Evolutionary conservation across 306 rosid genomes (phyloP).

Genomic region (Fragaria nilgerrensis): DNA sequence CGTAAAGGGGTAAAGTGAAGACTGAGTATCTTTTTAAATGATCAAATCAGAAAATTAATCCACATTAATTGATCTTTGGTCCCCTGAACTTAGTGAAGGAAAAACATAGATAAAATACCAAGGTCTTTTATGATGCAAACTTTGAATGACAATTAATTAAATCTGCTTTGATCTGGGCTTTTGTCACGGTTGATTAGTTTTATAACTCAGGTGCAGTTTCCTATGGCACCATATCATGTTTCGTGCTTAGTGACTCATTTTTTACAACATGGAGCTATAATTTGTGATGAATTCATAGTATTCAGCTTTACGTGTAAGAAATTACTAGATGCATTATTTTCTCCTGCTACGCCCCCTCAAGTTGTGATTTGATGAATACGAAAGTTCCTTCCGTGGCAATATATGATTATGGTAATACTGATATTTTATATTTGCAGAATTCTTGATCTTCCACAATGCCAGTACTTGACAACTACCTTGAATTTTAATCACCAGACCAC

Average conservation of each 20-base stretch:
- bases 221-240: background rate
- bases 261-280: background rate
- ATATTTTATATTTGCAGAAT: conserved; percentile 44
- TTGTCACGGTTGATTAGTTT: background rate
- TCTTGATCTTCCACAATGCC: conserved; percentile 71
- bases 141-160: background rate
- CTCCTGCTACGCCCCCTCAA: too few relatives aligned
- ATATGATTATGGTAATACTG: background rate
- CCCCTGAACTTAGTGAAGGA: background rate
- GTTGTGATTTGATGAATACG: background rate
- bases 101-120: background rate
- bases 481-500: conserved; percentile 33
- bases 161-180: background rate
- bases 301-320: background rate
- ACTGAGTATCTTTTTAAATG: background rate
- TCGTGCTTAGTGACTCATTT: background rate
- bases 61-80: background rate
- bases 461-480: conserved; percentile 43
- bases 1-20: background rate
- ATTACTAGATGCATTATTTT: background rate
- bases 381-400: background rate
- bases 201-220: background rate
- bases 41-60: too few relatives aligned
- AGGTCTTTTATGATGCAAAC: background rate
- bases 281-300: background rate